phyloP scores from a whole-genome alignment of 768 basidiomycete genomes.

The Lactarius trivialis region DNA sequence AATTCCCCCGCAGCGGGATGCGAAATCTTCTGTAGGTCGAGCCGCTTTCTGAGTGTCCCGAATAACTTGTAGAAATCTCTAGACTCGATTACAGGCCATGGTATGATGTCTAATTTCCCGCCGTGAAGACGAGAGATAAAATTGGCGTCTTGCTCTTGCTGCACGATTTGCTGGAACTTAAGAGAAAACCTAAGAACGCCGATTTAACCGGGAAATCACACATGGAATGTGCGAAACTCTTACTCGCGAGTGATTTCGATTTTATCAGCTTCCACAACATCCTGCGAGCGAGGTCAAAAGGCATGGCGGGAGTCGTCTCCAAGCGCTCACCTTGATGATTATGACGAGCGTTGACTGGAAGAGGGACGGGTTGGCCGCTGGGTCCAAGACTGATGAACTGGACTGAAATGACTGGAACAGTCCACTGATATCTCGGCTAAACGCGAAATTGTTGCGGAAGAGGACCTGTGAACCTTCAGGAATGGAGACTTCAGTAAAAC shows the following conservation, averaged over 20 bases:
- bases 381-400: constrained; percentile 51
- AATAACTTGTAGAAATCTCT: constrained; percentile 53
- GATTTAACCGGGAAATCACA: neutral
- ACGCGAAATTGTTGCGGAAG: constrained; percentile 60
- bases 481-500: neutral
- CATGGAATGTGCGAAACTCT: constrained; percentile 18
- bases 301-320: too few relatives aligned
- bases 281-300: constrained; percentile 34
- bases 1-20: constrained; percentile 49
- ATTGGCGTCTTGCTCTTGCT: constrained; percentile 53
- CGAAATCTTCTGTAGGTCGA: constrained; percentile 45
- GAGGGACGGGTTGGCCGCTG: constrained; percentile 49
- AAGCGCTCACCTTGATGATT: constrained; percentile 49
- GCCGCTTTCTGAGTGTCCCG: constrained; percentile 36
- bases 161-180: constrained; percentile 55
- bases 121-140: constrained; percentile 56
- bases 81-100: constrained; percentile 63
- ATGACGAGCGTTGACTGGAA: constrained; percentile 58
- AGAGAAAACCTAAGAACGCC: constrained; percentile 40
- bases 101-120: constrained; percentile 50
- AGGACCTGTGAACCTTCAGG: constrained; percentile 38
- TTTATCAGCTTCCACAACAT: constrained; percentile 57
- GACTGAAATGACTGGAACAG: constrained; percentile 60
- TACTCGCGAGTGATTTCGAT: constrained; percentile 53
- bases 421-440: constrained; percentile 52